Percentiles rank a stretch among this genome's conserved stretches.
These are phyloP conservation scores for Metarhizium rileyi DNA, from an alignment of 2,329 filamentous ascomycete species.

Conservation along the genomic window DNA sequence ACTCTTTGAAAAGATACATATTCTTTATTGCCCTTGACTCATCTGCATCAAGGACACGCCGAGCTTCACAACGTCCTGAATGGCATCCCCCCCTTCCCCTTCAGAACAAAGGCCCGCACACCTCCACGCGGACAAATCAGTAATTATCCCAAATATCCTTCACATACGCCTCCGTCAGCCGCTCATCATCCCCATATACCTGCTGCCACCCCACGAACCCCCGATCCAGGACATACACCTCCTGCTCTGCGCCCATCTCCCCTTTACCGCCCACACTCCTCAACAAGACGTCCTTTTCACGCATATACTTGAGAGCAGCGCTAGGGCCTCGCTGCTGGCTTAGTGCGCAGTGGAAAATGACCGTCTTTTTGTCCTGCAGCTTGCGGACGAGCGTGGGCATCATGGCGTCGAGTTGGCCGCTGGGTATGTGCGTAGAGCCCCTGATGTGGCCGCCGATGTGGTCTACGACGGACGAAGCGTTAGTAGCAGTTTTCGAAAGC, in stretches of 20 bases:
- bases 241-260: conserved; percentile 40
- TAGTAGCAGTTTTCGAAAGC: not conserved
- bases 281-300: conserved; percentile 51
- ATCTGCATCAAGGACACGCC: no score
- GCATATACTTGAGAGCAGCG: conserved; percentile 70
- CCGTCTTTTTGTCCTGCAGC: conserved; percentile 66
- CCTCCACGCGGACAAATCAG: conserved; percentile 13
- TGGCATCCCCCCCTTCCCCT: no score
- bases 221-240: conserved; percentile 69
- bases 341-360: conserved; percentile 91
- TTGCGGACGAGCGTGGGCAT: conserved; percentile 76
- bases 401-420: conserved; percentile 59
- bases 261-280: conserved; percentile 19
- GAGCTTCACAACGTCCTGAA: no score
- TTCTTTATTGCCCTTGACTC: no score
- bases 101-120: no score
- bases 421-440: conserved; percentile 67
- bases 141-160: conserved; percentile 74
- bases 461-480: conserved; percentile 47
- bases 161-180: conserved; percentile 73
- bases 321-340: conserved; percentile 83
- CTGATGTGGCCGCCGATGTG: conserved; percentile 85
- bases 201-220: conserved; percentile 91
- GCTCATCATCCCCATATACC: conserved; percentile 64
- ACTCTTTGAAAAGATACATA: no score